These are phyloP conservation scores for Plantago lanceolata DNA, from an alignment of 305 asterid species.

Conservation along the genomic window DNA sequence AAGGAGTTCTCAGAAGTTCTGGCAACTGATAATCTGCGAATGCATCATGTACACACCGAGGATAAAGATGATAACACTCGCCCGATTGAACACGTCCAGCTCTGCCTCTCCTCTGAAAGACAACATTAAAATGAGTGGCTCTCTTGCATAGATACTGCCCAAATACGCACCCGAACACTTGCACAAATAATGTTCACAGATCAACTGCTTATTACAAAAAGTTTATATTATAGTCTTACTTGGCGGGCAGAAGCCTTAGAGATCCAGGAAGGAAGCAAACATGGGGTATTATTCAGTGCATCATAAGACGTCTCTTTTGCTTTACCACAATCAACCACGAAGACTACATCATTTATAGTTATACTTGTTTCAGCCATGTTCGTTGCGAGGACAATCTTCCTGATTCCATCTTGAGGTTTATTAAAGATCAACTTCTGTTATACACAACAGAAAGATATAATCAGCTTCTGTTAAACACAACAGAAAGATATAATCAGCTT, in stretches of 20 bases:
- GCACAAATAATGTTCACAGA: constrained; percentile 7
- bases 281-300: constrained; percentile 89
- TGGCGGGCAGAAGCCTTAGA: constrained; percentile 95
- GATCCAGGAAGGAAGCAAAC: constrained; percentile 94
- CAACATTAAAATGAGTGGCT: constrained; percentile 22
- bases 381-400: constrained; percentile 94
- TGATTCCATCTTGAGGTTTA: constrained; percentile 73
- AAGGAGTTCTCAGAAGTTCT: constrained; percentile 90
- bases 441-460: constrained; percentile 19
- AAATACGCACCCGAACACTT: constrained; percentile 13
- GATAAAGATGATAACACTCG: constrained; percentile 94
- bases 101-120: constrained; percentile 85
- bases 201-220: constrained; percentile 11
- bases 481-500: constrained; percentile 38
- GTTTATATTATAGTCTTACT: constrained; percentile 33
- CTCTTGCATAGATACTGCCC: constrained; percentile 7
- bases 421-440: constrained; percentile 76
- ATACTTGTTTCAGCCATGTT: constrained; percentile 97
- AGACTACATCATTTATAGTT: constrained; percentile 90
- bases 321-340: constrained; percentile 93
- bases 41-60: constrained; percentile 75
- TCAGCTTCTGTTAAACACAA: constrained; percentile 55
- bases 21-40: constrained; percentile 94
- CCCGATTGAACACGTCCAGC: constrained; percentile 99
- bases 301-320: constrained; percentile 96